These are phyloP conservation scores for Aschersonia sp. DNA, from an alignment of 2,329 filamentous ascomycete species.

Conservation along the genomic window DNA sequence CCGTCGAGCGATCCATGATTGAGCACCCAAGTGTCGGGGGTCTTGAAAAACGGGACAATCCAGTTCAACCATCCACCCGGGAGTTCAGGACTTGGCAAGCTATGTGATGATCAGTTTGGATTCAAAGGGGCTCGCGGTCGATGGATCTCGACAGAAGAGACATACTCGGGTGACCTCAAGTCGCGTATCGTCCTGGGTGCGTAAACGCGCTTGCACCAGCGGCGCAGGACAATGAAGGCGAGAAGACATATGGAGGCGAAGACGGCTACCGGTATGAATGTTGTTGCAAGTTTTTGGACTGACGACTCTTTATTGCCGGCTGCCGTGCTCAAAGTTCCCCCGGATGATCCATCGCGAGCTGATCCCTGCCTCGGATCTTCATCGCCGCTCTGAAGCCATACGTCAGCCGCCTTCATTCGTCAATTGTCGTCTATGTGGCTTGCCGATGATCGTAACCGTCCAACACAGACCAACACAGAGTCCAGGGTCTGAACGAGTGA, in stretches of 20 bases:
- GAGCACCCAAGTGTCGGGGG: conserved; percentile 64
- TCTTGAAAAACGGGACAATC: conserved; percentile 51
- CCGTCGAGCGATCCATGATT: conserved; percentile 87
- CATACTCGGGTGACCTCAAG: conserved; percentile 28
- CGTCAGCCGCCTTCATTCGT: not conserved
- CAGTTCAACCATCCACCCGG: conserved; percentile 52
- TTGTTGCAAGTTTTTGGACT: conserved; percentile 25
- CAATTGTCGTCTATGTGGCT: no score
- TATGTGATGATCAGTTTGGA: conserved; percentile 10
- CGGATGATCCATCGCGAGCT: conserved; percentile 16
- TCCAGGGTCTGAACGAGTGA: no score
- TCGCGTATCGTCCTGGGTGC: conserved; percentile 35
- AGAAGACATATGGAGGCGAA: conserved; percentile 34
- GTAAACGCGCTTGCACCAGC: conserved; percentile 37
- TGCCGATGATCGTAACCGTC: no score
- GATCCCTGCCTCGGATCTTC: conserved; percentile 20
- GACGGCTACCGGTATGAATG: conserved; percentile 37
- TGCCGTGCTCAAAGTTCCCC: conserved; percentile 19
- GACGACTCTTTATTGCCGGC: conserved; percentile 19
- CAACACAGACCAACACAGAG: no score
- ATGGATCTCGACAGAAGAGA: not conserved
- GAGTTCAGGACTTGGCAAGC: conserved; percentile 42
- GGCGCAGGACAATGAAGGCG: conserved; percentile 33
- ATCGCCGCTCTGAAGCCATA: conserved; percentile 1
- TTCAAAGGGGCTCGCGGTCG: no score